Base-by-base conservation (phyloP, 1,284 basidiomycete species). In the Amylostereum areolatum region DNA sequence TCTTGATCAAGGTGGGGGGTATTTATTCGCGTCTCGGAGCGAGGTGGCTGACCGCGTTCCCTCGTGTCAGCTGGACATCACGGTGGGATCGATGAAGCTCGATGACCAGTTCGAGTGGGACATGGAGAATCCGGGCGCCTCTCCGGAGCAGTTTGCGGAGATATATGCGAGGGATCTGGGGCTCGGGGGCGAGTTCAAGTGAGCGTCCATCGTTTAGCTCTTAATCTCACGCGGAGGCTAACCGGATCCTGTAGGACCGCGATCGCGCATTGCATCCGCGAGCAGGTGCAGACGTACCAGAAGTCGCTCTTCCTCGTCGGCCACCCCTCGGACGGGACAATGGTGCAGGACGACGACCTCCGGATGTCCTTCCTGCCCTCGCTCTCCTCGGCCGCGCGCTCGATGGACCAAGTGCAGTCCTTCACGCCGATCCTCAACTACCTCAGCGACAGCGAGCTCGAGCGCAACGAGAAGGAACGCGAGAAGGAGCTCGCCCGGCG, bases 101-200 rank as follows among this genome's bases (percentile, higher is more conserved):
- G 87, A 94, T 48, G 97, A 99, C 69, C 91, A 95, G 62, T 97
- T 99, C 63, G 97, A 99, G 65, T 99, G 97, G 97, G 96, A 99
- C 66, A 71, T 98, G 42, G 85, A 87, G 60, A 88, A 87, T 56
- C 73, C 78, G 33, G 73, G 76, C 44, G 85, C 89, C 1, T 87
- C 89, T 1, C 93, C 96, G 0, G 97, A 99, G 67, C 83, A 87
- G 46, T 99, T 99, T 67, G 93, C 96, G 6, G 87, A 89, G 56
- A 75, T 86, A 0, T 97, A 97, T 65, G 76, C 85, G 2, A 80
- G 80, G 27, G 97, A 99, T 60, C 72, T 99, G 12, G 97, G 97
- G 1, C 72, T 99, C 18, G 78, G 80, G 32, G 92, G 94, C 36
- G 96, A 99, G 68, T 97, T 97, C 74, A 85, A 79, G 92, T 92